These are phyloP conservation scores for Colletotrichum sp. DNA, from an alignment of 2,329 filamentous ascomycete genomes.

Conservation along the genomic window DNA sequence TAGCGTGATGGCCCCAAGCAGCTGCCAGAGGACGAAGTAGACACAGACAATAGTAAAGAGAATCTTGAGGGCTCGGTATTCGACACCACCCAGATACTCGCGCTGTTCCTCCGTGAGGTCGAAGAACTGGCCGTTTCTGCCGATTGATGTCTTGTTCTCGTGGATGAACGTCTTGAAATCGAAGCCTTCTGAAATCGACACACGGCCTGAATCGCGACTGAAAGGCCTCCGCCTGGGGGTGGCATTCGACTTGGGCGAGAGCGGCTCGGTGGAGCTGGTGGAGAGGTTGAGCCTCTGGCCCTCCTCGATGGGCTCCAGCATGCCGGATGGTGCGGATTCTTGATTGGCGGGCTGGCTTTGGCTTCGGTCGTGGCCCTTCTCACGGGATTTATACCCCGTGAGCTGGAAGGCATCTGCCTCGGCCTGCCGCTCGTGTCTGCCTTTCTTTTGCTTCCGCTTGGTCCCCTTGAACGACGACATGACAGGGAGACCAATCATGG, in stretches of 20 bases:
- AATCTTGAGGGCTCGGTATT: slow-evolving; percentile 68
- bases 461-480: slow-evolving; percentile 5
- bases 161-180: not conserved
- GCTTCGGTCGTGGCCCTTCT: not conserved
- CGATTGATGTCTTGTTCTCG: slow-evolving; percentile 41
- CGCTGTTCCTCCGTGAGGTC: slow-evolving; percentile 58
- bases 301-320: not conserved
- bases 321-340: not conserved
- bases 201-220: slow-evolving; percentile 34
- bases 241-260: not conserved
- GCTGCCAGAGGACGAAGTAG: slow-evolving; percentile 65
- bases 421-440: slow-evolving; percentile 6
- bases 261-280: not conserved
- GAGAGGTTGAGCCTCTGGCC: not conserved
- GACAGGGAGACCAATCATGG: slow-evolving; percentile 27
- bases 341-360: not conserved
- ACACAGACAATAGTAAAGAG: slow-evolving; percentile 64
- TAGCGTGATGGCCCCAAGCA: slow-evolving; percentile 61
- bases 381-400: not conserved
- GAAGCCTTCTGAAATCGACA: slow-evolving; percentile 38
- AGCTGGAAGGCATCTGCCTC: slow-evolving; percentile 8
- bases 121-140: slow-evolving; percentile 61
- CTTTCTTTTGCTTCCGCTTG: not conserved
- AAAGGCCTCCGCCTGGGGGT: slow-evolving; percentile 19
- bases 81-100: slow-evolving; percentile 64